Evolutionary conservation across 129 eudicot species (phyloP).

Genomic region (Flaveria robusta): DNA sequence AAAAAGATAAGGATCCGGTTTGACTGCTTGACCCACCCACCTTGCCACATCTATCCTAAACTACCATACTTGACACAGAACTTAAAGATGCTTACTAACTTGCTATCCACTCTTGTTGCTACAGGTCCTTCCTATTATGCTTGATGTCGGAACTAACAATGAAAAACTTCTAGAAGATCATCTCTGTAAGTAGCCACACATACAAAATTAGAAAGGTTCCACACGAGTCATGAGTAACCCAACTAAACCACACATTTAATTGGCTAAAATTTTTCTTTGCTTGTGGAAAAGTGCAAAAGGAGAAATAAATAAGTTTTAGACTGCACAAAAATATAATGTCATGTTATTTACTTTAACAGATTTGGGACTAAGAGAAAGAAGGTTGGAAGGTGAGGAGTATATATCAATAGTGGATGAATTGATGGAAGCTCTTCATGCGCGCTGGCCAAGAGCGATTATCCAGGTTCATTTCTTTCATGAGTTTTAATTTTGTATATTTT

Average conservation of each 20-base stretch:
- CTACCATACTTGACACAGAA: not conserved
- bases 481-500: not conserved
- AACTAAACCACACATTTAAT: not conserved
- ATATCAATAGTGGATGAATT: slow-evolving; percentile 13
- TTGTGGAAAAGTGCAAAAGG: not conserved
- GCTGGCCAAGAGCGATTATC: slow-evolving; percentile 11
- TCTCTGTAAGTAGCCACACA: slow-evolving; percentile 3
- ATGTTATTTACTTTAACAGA: slow-evolving; percentile 10
- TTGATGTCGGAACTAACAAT: slow-evolving; percentile 22
- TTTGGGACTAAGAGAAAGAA: slow-evolving; percentile 7
- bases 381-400: slow-evolving; percentile 16
- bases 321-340: not conserved
- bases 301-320: not conserved
- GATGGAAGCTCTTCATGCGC: slow-evolving; percentile 16
- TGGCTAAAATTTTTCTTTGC: not conserved
- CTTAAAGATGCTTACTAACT: not conserved
- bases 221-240: not conserved
- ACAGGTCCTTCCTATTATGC: slow-evolving; percentile 13
- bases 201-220: not conserved
- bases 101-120: not conserved
- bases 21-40: not conserved
- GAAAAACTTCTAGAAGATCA: slow-evolving; percentile 4
- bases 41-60: slow-evolving; percentile 1
- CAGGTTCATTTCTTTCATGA: slow-evolving; percentile 4
- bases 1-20: not conserved